Percentiles rank a stretch among this genome's conserved stretches.
These are phyloP conservation scores for Nicotiana knightiana DNA, from an alignment of 257 asterid species.

Conservation along the genomic window DNA sequence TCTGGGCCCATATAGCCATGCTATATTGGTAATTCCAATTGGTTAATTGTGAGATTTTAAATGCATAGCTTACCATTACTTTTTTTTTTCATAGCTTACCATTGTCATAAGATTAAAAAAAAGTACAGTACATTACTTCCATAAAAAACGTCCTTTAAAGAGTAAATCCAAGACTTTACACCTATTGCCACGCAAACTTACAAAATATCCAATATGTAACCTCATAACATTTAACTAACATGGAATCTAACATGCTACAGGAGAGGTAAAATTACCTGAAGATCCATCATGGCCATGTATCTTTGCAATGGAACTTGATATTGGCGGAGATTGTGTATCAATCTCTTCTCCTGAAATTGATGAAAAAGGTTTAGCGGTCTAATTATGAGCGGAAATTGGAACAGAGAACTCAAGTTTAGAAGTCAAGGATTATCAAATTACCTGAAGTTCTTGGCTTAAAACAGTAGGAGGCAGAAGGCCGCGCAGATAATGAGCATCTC, in stretches of 20 bases:
- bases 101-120: not conserved
- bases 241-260: not conserved
- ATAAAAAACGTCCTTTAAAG: not conserved
- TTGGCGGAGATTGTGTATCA: conserved; percentile 70
- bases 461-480: conserved; percentile 85
- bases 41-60: not conserved
- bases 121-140: not conserved
- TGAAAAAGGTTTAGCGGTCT: not conserved
- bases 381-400: not conserved
- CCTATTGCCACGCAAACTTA: not conserved
- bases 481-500: conserved; percentile 84
- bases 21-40: not conserved
- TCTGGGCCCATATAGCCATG: not conserved
- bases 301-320: conserved; percentile 72
- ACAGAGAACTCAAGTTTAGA: not conserved
- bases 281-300: conserved; percentile 97
- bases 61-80: not conserved
- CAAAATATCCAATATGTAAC: not conserved
- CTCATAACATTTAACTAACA: not conserved
- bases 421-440: conserved; percentile 17
- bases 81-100: not conserved
- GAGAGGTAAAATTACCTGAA: conserved; percentile 51
- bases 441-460: conserved; percentile 84
- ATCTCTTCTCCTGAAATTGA: conserved; percentile 50
- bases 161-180: not conserved